Percentiles rank a stretch among this genome's conserved stretches.
These are phyloP conservation scores for Coprinopsis sp. DNA, from an alignment of 768 basidiomycete species.

Conservation along the genomic window DNA sequence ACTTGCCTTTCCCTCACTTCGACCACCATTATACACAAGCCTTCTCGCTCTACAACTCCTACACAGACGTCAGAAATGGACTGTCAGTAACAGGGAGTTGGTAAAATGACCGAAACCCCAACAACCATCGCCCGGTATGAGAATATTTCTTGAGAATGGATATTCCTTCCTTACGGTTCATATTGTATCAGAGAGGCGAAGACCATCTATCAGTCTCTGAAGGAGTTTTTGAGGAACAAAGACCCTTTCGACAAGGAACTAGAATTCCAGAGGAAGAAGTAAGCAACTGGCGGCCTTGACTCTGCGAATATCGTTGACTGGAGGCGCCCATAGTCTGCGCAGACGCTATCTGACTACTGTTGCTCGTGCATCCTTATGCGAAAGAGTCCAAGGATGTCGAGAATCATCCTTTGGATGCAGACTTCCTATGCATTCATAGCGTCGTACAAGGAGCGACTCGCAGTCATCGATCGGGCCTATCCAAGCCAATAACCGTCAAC, in stretches of 20 bases:
- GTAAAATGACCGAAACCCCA: conserved; percentile 42
- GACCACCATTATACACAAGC: no score
- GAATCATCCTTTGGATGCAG: conserved; percentile 87
- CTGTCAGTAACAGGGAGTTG: conserved; percentile 16
- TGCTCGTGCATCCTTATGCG: conserved; percentile 64
- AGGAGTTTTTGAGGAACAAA: conserved; percentile 66
- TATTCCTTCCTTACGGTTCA: conserved; percentile 1
- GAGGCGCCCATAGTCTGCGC: conserved; percentile 48
- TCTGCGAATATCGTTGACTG: conserved; percentile 7
- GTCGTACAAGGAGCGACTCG: conserved; percentile 73
- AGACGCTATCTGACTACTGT: conserved; percentile 63
- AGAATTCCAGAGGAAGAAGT: conserved; percentile 85
- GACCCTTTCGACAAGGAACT: conserved; percentile 84
- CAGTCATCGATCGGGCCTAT: conserved; percentile 57
- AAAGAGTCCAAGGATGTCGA: conserved; percentile 77
- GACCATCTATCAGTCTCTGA: conserved; percentile 65
- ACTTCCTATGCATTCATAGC: conserved; percentile 85
- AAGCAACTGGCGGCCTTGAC: conserved; percentile 28
- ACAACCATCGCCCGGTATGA: conserved; percentile 40
- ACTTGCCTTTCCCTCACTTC: no score
- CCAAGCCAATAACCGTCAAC: conserved; percentile 35
- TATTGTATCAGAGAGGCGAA: conserved; percentile 66
- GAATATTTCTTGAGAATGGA: conserved; percentile 10
- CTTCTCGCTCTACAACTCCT: no score
- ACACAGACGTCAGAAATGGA: no score